phyloP scores from a whole-genome alignment of 805 yeast species.

The Ogataea ramenticola region DNA sequence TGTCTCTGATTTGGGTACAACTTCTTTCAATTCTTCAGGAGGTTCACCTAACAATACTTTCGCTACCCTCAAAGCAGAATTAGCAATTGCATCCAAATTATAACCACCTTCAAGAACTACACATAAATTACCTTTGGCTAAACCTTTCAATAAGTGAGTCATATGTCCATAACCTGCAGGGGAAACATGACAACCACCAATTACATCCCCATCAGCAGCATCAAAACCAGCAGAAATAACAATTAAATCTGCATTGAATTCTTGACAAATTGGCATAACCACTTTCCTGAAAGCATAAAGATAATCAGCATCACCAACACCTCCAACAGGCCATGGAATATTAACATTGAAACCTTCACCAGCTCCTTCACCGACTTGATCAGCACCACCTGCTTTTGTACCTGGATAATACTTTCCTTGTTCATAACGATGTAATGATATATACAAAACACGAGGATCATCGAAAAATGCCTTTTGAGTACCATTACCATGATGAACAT shows the following conservation, averaged over 20 bases:
- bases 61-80: conserved; percentile 86
- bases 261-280: conserved; percentile 81
- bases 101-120: conserved; percentile 97
- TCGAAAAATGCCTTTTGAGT: conserved; percentile 88
- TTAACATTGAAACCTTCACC: conserved; percentile 88
- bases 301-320: conserved; percentile 94
- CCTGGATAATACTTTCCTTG: conserved; percentile 93
- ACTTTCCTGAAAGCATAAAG: conserved; percentile 83
- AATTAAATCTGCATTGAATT: conserved; percentile 87
- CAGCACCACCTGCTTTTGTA: conserved; percentile 73
- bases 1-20: conserved; percentile 68
- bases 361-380: conserved; percentile 73
- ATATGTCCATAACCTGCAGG: conserved; percentile 96
- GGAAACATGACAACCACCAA: conserved; percentile 93
- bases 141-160: conserved; percentile 83
- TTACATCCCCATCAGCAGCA: conserved; percentile 97
- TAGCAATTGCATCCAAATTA: conserved; percentile 83
- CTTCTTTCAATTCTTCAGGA: conserved; percentile 66
- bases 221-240: conserved; percentile 95
- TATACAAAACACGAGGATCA: conserved; percentile 85
- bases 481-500: conserved; percentile 98
- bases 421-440: conserved; percentile 89
- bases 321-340: conserved; percentile 89
- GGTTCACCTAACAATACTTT: conserved; percentile 92
- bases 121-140: conserved; percentile 83